Percentiles rank a stretch among this genome's conserved stretches.
phyloP scores from a whole-genome alignment of 441 rosid species.

The Sinapis alba region DNA sequence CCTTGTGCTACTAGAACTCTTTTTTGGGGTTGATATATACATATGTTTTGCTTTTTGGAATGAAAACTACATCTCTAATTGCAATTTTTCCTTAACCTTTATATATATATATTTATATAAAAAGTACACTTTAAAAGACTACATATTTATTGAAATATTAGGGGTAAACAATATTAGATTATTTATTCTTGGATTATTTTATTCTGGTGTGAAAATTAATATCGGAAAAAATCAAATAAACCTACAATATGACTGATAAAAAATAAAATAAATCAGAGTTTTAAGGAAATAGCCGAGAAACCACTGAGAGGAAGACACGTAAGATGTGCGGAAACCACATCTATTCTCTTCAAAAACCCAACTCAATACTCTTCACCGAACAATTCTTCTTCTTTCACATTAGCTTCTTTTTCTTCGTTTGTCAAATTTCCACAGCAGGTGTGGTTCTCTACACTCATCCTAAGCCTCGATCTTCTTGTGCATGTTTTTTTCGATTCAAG shows the following conservation, averaged over 20 bases:
- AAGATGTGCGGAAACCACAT: constrained; percentile 52
- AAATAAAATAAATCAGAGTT: no score
- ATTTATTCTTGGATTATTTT: no score
- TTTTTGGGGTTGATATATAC: no score
- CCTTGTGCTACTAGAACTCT: not conserved
- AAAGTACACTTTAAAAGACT: no score
- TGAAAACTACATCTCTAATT: not conserved
- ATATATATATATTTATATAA: no score
- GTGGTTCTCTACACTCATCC: constrained; percentile 8
- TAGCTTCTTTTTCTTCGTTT: constrained; percentile 13
- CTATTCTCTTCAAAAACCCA: constrained; percentile 35
- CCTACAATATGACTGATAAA: no score
- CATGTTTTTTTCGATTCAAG: not conserved
- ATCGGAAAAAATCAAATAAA: no score
- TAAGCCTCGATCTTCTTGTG: not conserved
- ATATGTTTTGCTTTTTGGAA: not conserved
- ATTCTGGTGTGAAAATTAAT: no score
- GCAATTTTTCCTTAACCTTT: not conserved
- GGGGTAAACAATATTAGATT: no score
- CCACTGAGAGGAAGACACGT: constrained; percentile 55
- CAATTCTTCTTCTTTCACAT: not conserved
- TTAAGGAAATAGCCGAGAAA: no score
- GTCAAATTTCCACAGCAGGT: constrained; percentile 20
- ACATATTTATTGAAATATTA: no score
- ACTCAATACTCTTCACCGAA: constrained; percentile 8